phyloP scores from a whole-genome alignment of 2,329 filamentous ascomycete genomes.

The Diaporthe sp. region DNA sequence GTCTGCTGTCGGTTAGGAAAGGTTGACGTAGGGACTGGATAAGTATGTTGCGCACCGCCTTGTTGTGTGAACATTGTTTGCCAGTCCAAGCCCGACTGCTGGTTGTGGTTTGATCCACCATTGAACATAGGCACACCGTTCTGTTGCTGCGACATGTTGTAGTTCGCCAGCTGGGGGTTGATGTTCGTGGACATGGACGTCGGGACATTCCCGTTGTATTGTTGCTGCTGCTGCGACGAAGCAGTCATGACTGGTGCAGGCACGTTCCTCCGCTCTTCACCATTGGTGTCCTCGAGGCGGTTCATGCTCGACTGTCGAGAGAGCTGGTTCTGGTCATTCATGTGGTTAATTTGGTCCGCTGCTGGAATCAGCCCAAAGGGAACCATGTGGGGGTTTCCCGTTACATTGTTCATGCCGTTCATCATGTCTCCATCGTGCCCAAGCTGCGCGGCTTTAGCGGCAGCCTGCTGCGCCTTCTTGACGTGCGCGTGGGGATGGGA shows the following conservation, averaged over 20 bases:
- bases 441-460: conserved; percentile 67
- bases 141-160: conserved; percentile 73
- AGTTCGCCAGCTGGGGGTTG: conserved; percentile 73
- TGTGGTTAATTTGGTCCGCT: conserved; percentile 69
- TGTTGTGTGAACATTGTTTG: conserved; percentile 77
- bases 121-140: conserved; percentile 74
- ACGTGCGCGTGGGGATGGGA: conserved; percentile 92
- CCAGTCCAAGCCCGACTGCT: conserved; percentile 78
- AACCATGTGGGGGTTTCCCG: conserved; percentile 65
- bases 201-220: conserved; percentile 69
- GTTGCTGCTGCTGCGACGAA: conserved; percentile 63
- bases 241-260: conserved; percentile 64
- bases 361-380: conserved; percentile 58
- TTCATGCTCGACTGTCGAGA: conserved; percentile 73
- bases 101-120: conserved; percentile 69
- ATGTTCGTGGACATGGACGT: conserved; percentile 73
- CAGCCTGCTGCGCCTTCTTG: conserved; percentile 78
- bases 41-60: conserved; percentile 76
- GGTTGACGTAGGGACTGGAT: conserved; percentile 61
- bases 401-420: conserved; percentile 71
- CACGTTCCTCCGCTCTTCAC: conserved; percentile 70
- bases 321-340: conserved; percentile 73
- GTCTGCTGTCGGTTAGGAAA: conserved; percentile 78
- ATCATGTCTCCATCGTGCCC: conserved; percentile 67
- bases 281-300: conserved; percentile 66